Evolutionary conservation across 257 asterid species (phyloP).

Genomic region (Capsicum chinense): DNA sequence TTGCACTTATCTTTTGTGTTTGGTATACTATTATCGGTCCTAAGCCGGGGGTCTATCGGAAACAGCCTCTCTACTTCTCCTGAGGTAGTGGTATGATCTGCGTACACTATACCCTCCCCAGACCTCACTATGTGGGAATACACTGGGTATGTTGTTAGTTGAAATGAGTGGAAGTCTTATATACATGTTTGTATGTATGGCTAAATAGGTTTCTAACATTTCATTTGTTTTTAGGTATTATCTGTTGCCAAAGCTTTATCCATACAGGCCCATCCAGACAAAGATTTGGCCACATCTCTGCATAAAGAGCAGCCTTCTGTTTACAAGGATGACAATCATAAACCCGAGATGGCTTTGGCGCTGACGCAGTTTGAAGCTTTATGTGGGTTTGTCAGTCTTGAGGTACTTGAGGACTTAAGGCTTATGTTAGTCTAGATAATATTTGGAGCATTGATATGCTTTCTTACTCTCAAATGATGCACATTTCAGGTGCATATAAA

Average conservation of each 20-base stretch:
- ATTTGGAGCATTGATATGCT: neutral
- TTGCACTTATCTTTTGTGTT: too few relatives aligned
- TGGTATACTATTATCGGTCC: too few relatives aligned
- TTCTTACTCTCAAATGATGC: conserved; percentile 8
- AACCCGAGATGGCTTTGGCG: conserved; percentile 99
- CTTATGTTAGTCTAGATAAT: neutral
- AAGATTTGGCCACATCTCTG: conserved; percentile 69
- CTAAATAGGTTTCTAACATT: neutral
- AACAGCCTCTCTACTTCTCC: too few relatives aligned
- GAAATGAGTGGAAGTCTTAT: neutral
- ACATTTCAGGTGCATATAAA: neutral
- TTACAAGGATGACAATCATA: conserved; percentile 94
- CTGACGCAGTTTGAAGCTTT: conserved; percentile 81
- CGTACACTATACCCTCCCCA: too few relatives aligned
- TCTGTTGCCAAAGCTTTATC: conserved; percentile 94
- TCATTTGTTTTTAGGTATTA: conserved; percentile 59
- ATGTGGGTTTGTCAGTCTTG: conserved; percentile 78
- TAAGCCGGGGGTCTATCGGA: too few relatives aligned
- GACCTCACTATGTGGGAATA: too few relatives aligned
- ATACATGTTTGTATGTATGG: neutral
- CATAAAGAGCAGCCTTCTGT: conserved; percentile 69
- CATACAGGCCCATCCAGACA: conserved; percentile 97
- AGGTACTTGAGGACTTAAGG: conserved; percentile 49
- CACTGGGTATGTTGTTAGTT: neutral
- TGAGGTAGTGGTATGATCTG: too few relatives aligned